Evolutionary conservation across 1,284 basidiomycete genomes (phyloP).

Genomic region (Blastosporella zonata): DNA sequence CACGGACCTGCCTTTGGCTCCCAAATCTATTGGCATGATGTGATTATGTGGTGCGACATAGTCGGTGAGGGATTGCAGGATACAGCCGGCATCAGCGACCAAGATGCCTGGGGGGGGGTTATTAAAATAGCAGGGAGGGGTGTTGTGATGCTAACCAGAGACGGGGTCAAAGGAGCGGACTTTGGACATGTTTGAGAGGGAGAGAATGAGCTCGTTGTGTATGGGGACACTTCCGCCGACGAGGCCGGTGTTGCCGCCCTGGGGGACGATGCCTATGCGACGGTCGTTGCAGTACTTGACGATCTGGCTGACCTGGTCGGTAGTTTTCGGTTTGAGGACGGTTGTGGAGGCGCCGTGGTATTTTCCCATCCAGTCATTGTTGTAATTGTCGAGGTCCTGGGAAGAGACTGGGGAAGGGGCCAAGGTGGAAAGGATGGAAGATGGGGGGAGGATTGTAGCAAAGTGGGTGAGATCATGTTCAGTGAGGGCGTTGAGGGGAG

Average conservation of each 20-base stretch:
- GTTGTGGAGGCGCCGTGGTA: slow-evolving; percentile 84
- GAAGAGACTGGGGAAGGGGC: slow-evolving; percentile 42
- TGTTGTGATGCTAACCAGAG: slow-evolving; percentile 56
- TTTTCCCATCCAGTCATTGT: slow-evolving; percentile 98
- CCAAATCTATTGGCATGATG: slow-evolving; percentile 97
- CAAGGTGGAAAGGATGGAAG: slow-evolving; percentile 65
- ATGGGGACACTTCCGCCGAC: slow-evolving; percentile 96
- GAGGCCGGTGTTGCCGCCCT: slow-evolving; percentile 98
- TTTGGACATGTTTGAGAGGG: slow-evolving; percentile 78
- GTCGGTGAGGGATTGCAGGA: slow-evolving; percentile 90
- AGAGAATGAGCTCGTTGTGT: slow-evolving; percentile 87
- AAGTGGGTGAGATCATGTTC: slow-evolving; percentile 63
- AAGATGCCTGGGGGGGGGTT: slow-evolving; percentile 55
- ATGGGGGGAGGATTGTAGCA: slow-evolving; percentile 53
- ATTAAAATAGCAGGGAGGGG: slow-evolving; percentile 11
- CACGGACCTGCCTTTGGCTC: slow-evolving; percentile 91
- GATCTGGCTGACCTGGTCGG: slow-evolving; percentile 85
- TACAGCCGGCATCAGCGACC: slow-evolving; percentile 88
- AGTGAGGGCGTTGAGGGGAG: slow-evolving; percentile 39
- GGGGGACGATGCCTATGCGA: slow-evolving; percentile 87
- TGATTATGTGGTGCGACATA: slow-evolving; percentile 86
- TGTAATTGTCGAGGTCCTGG: slow-evolving; percentile 80
- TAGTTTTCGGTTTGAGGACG: slow-evolving; percentile 87
- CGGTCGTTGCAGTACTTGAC: slow-evolving; percentile 81
- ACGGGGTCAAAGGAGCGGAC: slow-evolving; percentile 92